Evolutionary conservation across 2,329 filamentous ascomycete genomes (phyloP).

Genomic region (Torrubiella hemipterigena): DNA sequence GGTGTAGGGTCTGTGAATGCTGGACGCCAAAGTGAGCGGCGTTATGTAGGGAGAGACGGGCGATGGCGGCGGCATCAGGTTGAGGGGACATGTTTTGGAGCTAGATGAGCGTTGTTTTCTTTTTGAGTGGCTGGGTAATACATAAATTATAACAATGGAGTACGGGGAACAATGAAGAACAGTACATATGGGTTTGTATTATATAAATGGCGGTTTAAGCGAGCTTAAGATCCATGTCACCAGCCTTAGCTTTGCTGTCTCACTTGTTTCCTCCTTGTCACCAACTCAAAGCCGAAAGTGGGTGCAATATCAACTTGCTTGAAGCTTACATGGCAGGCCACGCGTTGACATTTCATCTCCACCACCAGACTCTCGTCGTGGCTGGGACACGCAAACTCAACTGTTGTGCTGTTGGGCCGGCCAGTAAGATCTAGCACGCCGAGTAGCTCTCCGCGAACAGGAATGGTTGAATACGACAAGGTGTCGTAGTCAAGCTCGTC

Average conservation of each 20-base stretch:
- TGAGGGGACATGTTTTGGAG: constrained; percentile 11
- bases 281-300: constrained; percentile 5
- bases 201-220: too few relatives aligned
- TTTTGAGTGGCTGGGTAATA: too few relatives aligned
- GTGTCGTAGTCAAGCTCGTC: constrained; percentile 5
- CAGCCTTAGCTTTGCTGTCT: too few relatives aligned
- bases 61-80: constrained; percentile 10
- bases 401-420: constrained; percentile 1
- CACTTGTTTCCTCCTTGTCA: constrained; percentile 1
- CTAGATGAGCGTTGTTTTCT: too few relatives aligned
- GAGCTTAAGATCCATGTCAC: too few relatives aligned
- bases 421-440: constrained; percentile 2
- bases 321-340: constrained; percentile 4
- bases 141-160: too few relatives aligned
- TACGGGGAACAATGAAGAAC: too few relatives aligned
- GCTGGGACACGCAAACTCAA: constrained; percentile 2
- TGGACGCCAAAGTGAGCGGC: constrained; percentile 1
- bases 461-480: constrained; percentile 3
- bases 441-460: constrained; percentile 5
- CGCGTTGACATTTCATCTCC: constrained; percentile 4
- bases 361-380: constrained; percentile 1
- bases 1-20: constrained; percentile 14
- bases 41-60: constrained; percentile 8
- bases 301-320: constrained; percentile 4
- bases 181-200: too few relatives aligned